A percentile compares a stretch with the other conserved stretches of the same genome.
These are phyloP conservation scores for Penicillium sp. DNA, from an alignment of 2,329 filamentous ascomycete species.

Conservation along the genomic window DNA sequence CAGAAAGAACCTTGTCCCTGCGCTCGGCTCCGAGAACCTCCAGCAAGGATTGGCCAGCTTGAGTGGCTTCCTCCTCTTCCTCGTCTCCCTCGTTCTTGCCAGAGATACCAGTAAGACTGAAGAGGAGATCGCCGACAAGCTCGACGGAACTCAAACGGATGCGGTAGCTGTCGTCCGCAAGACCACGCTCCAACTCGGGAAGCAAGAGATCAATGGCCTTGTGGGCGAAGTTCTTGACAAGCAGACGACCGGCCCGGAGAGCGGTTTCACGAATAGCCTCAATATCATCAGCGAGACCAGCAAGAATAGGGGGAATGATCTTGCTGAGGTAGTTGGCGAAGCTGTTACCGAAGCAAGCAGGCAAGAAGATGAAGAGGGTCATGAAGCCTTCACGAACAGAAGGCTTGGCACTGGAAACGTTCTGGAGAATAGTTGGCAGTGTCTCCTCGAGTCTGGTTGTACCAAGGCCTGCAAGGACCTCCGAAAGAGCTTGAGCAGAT, in stretches of 20 bases:
- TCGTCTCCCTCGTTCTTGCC: constrained; percentile 76
- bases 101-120: constrained; percentile 94
- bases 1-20: constrained; percentile 95
- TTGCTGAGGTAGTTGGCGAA: constrained; percentile 93
- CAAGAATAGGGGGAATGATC: constrained; percentile 92
- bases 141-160: constrained; percentile 98
- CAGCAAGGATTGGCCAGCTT: constrained; percentile 88
- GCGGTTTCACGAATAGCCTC: constrained; percentile 98
- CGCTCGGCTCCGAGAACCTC: constrained; percentile 94
- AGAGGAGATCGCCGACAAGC: constrained; percentile 90
- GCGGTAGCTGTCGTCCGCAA: constrained; percentile 96
- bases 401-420: constrained; percentile 85
- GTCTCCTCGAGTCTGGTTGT: constrained; percentile 93
- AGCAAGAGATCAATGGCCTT: constrained; percentile 91
- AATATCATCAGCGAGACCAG: constrained; percentile 90
- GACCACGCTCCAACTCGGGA: constrained; percentile 89
- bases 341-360: constrained; percentile 97
- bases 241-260: constrained; percentile 82
- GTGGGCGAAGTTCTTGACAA: constrained; percentile 98
- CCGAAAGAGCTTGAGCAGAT: constrained; percentile 91
- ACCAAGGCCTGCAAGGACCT: constrained; percentile 91
- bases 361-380: constrained; percentile 98
- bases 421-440: constrained; percentile 91
- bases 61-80: constrained; percentile 70
- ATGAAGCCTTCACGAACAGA: constrained; percentile 97